These are phyloP conservation scores for Colletotrichum incanum DNA, from an alignment of 2,329 filamentous ascomycete genomes.

Conservation along the genomic window DNA sequence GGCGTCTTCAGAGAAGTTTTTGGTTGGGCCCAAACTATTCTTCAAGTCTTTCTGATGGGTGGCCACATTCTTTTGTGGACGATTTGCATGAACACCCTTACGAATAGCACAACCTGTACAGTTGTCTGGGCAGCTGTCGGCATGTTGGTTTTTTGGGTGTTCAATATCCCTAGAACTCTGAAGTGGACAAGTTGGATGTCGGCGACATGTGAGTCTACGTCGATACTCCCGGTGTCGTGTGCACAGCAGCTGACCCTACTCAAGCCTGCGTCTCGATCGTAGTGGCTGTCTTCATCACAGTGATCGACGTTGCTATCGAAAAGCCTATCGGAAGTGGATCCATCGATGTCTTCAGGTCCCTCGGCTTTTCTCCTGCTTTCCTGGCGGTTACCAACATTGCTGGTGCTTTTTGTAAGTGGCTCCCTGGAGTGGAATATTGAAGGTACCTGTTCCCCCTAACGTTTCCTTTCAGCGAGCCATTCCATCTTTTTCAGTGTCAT, in stretches of 20 bases:
- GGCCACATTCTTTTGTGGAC: slow-evolving; percentile 78
- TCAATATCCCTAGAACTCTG: slow-evolving; percentile 74
- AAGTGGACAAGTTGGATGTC: slow-evolving; percentile 75
- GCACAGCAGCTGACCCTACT: not conserved
- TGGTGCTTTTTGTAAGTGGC: slow-evolving; percentile 69
- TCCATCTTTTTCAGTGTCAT: slow-evolving; percentile 79
- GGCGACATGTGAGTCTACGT: slow-evolving; percentile 61
- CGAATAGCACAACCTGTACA: slow-evolving; percentile 72
- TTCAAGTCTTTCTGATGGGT: slow-evolving; percentile 78
- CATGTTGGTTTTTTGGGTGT: slow-evolving; percentile 69
- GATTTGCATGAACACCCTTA: slow-evolving; percentile 78
- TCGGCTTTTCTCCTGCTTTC: slow-evolving; percentile 67
- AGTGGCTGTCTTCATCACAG: slow-evolving; percentile 74
- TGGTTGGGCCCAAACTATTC: slow-evolving; percentile 72
- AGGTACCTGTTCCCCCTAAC: not conserved
- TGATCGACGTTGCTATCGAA: slow-evolving; percentile 73
- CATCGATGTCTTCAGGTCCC: slow-evolving; percentile 54
- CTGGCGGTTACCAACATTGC: slow-evolving; percentile 75
- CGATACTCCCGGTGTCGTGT: too few relatives aligned
- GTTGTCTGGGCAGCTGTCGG: slow-evolving; percentile 76
- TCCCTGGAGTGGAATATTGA: not conserved
- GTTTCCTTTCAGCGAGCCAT: slow-evolving; percentile 62
- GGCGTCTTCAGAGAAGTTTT: slow-evolving; percentile 71
- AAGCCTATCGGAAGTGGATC: slow-evolving; percentile 54
- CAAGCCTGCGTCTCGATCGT: slow-evolving; percentile 73